Conservation (phyloP, 2,329 filamentous ascomycete species). For the Aphanocladium album region DNA sequence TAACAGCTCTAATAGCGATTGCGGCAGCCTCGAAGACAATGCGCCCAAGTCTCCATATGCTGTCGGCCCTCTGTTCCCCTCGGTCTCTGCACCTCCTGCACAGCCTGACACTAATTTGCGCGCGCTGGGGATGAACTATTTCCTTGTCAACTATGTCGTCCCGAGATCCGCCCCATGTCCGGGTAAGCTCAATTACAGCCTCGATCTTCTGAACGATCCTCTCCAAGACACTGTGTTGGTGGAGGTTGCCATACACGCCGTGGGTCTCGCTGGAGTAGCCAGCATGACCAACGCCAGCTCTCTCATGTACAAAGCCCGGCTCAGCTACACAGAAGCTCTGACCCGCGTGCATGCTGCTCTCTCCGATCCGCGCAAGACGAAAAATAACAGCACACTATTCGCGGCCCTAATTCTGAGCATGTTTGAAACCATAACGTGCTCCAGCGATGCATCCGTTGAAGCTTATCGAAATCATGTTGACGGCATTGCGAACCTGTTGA, state of each 20-base stretch:
- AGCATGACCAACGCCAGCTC: neutral
- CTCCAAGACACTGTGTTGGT: neutral
- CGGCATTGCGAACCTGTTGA: conserved; percentile 27
- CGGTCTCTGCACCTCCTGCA: neutral
- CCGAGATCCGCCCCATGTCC: neutral
- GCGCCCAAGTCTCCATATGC: neutral
- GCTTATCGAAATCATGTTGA: conserved; percentile 28
- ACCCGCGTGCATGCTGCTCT: neutral
- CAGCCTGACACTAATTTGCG: neutral
- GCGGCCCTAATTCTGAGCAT: conserved; percentile 22
- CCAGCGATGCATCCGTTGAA: conserved; percentile 23
- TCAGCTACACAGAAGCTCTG: conserved; percentile 9
- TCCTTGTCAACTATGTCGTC: conserved; percentile 9
- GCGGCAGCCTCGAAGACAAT: neutral
- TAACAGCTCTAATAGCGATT: neutral
- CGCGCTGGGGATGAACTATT: conserved; percentile 1
- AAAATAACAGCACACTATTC: conserved; percentile 14
- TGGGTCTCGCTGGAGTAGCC: conserved; percentile 12
- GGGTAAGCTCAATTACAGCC: conserved; percentile 8
- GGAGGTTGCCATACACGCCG: neutral
- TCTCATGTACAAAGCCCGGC: conserved; percentile 5
- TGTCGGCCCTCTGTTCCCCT: neutral
- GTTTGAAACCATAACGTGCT: conserved; percentile 27
- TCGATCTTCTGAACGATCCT: neutral
- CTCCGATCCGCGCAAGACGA: neutral